A percentile compares a stretch with the other conserved stretches of the same genome.
phyloP scores from a whole-genome alignment of 495 filamentous ascomycete species.

The Cenococcum geophilum region DNA sequence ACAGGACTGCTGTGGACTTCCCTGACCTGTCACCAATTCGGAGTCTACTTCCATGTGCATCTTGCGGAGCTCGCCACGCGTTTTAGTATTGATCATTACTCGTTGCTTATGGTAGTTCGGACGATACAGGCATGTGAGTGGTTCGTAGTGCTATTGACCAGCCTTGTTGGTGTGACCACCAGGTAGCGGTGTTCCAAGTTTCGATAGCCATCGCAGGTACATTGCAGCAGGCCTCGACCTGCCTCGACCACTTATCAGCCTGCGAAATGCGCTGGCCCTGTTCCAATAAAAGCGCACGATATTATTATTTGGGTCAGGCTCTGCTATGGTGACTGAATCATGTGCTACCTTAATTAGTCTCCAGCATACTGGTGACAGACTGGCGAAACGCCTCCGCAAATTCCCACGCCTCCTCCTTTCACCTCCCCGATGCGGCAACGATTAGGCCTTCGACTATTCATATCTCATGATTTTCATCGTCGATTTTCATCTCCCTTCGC shows the following conservation, averaged over 20 bases:
- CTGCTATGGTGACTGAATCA: slow-evolving; percentile 26
- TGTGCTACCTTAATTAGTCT: slow-evolving; percentile 20
- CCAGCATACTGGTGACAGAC: slow-evolving; percentile 23
- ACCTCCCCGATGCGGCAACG: slow-evolving; percentile 17
- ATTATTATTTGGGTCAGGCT: slow-evolving; percentile 5
- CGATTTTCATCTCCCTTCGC: neutral
- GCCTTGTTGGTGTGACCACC: slow-evolving; percentile 6
- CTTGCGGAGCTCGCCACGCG: slow-evolving; percentile 12
- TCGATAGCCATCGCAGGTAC: slow-evolving; percentile 8
- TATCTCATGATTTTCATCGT: neutral
- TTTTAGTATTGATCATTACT: slow-evolving; percentile 2
- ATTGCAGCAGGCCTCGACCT: slow-evolving; percentile 1
- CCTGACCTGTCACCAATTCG: slow-evolving; percentile 13
- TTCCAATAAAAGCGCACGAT: neutral
- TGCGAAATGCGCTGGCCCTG: neutral
- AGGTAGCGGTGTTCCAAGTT: slow-evolving; percentile 15
- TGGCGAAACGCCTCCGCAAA: slow-evolving; percentile 28
- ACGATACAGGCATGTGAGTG: slow-evolving; percentile 6
- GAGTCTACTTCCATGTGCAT: neutral
- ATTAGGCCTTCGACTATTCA: slow-evolving; percentile 9
- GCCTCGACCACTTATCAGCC: neutral
- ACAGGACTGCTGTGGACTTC: neutral
- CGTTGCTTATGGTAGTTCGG: neutral
- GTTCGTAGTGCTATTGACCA: neutral
- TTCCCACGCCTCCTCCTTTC: slow-evolving; percentile 6